Evolutionary conservation across 1,284 basidiomycete species (phyloP).

Genomic region (Neotropicomus parvogracilis): DNA sequence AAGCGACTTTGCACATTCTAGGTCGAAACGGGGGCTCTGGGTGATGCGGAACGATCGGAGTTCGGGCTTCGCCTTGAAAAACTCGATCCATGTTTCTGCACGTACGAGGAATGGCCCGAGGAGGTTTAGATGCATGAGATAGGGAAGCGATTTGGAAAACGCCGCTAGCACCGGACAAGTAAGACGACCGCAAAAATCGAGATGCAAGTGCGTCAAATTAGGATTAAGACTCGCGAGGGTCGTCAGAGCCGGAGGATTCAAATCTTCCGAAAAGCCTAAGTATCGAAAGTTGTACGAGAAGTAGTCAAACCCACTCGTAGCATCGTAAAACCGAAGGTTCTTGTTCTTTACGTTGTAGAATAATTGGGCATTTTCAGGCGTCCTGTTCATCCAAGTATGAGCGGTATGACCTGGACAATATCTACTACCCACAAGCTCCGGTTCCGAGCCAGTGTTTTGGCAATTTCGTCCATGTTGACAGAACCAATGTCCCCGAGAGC

Average conservation of each 20-base stretch:
- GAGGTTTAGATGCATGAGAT: conserved; percentile 73
- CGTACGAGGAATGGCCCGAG: conserved; percentile 88
- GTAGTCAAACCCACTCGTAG: conserved; percentile 60
- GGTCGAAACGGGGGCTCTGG: conserved; percentile 86
- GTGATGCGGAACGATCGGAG: conserved; percentile 77
- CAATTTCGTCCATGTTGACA: conserved; percentile 78
- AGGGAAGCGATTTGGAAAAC: conserved; percentile 64
- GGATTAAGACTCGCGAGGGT: conserved; percentile 78
- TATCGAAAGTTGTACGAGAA: background rate
- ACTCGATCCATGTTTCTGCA: conserved; percentile 69
- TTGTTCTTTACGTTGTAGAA: conserved; percentile 79
- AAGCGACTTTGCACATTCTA: conserved; percentile 64
- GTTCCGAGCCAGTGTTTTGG: conserved; percentile 83
- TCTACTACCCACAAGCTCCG: conserved; percentile 67
- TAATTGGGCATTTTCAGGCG: conserved; percentile 71
- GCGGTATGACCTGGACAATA: background rate
- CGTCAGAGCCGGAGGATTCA: conserved; percentile 62
- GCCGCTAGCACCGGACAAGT: conserved; percentile 63
- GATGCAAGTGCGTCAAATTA: conserved; percentile 68
- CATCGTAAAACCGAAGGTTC: conserved; percentile 81
- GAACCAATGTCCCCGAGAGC: conserved; percentile 83
- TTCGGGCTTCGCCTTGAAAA: conserved; percentile 62
- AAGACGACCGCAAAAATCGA: conserved; percentile 88
- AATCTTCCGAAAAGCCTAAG: conserved; percentile 43
- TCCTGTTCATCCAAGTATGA: conserved; percentile 40